These are phyloP conservation scores for Wickerhamiella allomyrinae DNA, from an alignment of 805 yeast species.

Conservation along the genomic window DNA sequence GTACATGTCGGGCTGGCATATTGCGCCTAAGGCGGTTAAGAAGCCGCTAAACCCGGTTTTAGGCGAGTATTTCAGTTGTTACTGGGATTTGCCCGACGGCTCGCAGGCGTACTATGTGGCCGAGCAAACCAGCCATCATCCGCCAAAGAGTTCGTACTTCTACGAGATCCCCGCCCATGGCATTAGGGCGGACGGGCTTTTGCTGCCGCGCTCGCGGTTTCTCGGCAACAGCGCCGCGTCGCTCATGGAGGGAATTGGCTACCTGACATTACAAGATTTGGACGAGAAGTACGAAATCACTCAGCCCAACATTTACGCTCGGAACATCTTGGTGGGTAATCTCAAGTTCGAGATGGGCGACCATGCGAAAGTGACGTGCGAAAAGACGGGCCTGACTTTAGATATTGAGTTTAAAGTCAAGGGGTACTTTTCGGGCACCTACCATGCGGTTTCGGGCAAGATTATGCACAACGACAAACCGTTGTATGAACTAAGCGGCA, in stretches of 20 bases:
- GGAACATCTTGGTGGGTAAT: conserved; percentile 85
- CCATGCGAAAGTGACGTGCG: conserved; percentile 63
- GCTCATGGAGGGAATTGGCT: conserved; percentile 84
- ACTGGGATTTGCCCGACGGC: conserved; percentile 74
- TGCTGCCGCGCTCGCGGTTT: conserved; percentile 76
- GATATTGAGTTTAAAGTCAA: conserved; percentile 90
- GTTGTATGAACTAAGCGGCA: conserved; percentile 61
- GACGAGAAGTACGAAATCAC: conserved; percentile 54
- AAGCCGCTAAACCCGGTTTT: conserved; percentile 91
- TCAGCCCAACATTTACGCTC: conserved; percentile 93
- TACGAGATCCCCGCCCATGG: conserved; percentile 68
- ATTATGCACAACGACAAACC: conserved; percentile 44
- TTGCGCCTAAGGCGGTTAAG: conserved; percentile 95
- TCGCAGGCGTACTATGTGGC: conserved; percentile 67
- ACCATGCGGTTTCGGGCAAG: conserved; percentile 73
- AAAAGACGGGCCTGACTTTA: conserved; percentile 42
- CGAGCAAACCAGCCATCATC: conserved; percentile 96
- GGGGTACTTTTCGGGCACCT: conserved; percentile 85
- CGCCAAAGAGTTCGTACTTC: conserved; percentile 93
- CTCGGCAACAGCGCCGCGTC: conserved; percentile 95
- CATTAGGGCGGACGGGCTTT: conserved; percentile 78
- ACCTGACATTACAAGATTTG: conserved; percentile 48
- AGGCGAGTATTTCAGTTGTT: conserved; percentile 82
- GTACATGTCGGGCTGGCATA: conserved; percentile 96
- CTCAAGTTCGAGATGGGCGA: conserved; percentile 88